These are phyloP conservation scores for Venturia aucupariae DNA, from an alignment of 2,329 filamentous ascomycete genomes.

Conservation along the genomic window DNA sequence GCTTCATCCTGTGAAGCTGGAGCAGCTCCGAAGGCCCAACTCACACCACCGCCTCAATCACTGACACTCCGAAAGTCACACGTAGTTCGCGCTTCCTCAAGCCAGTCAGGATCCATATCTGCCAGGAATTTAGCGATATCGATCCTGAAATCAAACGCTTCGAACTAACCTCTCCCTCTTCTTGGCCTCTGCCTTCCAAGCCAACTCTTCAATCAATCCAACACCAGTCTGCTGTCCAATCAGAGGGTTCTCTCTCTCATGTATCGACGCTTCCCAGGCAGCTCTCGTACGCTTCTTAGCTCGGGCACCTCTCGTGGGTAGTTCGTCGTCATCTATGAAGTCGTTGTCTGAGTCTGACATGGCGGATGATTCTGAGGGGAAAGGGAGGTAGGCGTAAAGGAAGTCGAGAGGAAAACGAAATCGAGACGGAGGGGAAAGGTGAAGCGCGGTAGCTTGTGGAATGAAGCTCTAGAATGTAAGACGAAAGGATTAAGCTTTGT, in stretches of 20 bases:
- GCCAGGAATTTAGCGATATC: background rate
- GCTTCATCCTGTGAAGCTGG: background rate
- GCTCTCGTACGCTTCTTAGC: slow-evolving; percentile 33
- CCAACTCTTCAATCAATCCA: slow-evolving; percentile 60
- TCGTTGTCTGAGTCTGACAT: slow-evolving; percentile 71
- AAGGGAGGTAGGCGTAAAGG: background rate
- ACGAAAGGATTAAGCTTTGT: background rate
- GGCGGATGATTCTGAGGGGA: slow-evolving; percentile 15
- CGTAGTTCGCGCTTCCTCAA: background rate
- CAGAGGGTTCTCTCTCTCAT: slow-evolving; percentile 9
- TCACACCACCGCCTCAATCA: background rate
- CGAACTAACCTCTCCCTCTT: slow-evolving; percentile 58
- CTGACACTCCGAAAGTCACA: background rate
- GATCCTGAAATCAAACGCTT: background rate
- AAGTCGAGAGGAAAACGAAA: background rate
- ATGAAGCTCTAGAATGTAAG: background rate
- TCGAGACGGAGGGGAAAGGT: slow-evolving; percentile 13
- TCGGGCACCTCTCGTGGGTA: slow-evolving; percentile 20
- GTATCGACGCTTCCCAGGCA: slow-evolving; percentile 17
- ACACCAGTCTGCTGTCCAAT: slow-evolving; percentile 70
- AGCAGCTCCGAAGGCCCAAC: background rate
- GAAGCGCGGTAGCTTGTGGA: background rate
- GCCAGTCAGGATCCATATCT: background rate
- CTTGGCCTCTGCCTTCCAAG: slow-evolving; percentile 68
- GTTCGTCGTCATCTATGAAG: slow-evolving; percentile 52